Evolutionary conservation across 345 rosid genomes (phyloP).

Genomic region (Lepidium sativum): DNA sequence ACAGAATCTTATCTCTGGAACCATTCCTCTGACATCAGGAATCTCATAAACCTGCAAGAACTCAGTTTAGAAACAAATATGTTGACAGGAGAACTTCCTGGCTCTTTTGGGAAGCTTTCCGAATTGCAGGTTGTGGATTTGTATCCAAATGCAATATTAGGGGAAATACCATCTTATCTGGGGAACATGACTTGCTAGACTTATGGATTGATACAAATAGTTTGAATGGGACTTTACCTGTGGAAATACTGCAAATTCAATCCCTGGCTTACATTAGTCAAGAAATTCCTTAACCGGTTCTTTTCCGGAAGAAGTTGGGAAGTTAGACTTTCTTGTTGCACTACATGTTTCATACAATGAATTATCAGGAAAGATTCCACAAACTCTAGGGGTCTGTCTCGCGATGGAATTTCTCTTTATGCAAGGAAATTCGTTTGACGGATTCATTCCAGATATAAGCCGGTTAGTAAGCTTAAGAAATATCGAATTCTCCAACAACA

Average conservation of each 20-base stretch:
- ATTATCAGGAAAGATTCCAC: not conserved
- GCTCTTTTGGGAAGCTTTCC: not conserved
- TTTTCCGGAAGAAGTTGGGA: not conserved
- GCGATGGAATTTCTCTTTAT: not conserved
- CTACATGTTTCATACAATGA: not conserved
- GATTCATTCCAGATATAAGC: constrained; percentile 14
- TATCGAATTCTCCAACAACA: not conserved
- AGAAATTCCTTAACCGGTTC: not conserved
- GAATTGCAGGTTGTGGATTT: not conserved
- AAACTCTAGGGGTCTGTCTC: constrained; percentile 1
- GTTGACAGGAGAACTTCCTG: not conserved
- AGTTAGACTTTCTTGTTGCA: not conserved
- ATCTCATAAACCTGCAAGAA: not conserved
- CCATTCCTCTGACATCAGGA: constrained; percentile 2
- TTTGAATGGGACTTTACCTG: not conserved
- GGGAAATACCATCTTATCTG: constrained; percentile 39
- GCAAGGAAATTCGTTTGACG: not conserved
- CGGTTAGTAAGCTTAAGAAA: not conserved
- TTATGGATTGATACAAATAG: not conserved
- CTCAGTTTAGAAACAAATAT: not conserved
- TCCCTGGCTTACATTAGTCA: not conserved
- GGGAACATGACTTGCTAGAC: constrained; percentile 35
- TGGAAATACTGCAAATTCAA: not conserved
- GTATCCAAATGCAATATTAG: constrained; percentile 38
- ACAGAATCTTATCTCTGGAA: not conserved